Percentiles rank a stretch among this genome's conserved stretches.
phyloP scores from a whole-genome alignment of 805 yeast genomes.

The Limtongia smithiae region DNA sequence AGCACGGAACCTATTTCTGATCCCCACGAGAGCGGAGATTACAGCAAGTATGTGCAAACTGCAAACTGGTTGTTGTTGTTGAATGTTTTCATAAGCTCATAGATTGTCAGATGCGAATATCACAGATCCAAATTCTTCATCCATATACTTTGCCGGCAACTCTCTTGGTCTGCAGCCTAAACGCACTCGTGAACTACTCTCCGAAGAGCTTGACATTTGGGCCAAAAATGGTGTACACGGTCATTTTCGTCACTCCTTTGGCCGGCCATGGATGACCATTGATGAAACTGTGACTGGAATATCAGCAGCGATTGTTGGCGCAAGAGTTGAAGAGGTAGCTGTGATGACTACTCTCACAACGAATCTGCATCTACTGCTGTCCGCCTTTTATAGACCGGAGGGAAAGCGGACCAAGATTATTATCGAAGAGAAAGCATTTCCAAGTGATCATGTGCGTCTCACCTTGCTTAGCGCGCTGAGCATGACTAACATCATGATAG shows the following conservation, averaged over 20 bases:
- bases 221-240: slow-evolving; percentile 73
- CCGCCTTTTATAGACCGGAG: slow-evolving; percentile 69
- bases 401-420: slow-evolving; percentile 58
- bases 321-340: slow-evolving; percentile 71
- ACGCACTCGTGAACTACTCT: slow-evolving; percentile 53
- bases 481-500: slow-evolving; percentile 12
- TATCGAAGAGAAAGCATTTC: slow-evolving; percentile 85
- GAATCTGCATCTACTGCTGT: slow-evolving; percentile 70
- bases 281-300: slow-evolving; percentile 72
- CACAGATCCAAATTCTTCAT: slow-evolving; percentile 10
- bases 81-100: not conserved
- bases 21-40: slow-evolving; percentile 26
- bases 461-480: not conserved
- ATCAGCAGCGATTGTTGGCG: slow-evolving; percentile 75
- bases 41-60: slow-evolving; percentile 12
- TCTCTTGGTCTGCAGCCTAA: slow-evolving; percentile 90
- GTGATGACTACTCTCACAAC: slow-evolving; percentile 82
- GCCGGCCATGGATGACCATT: slow-evolving; percentile 76
- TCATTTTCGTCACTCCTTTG: slow-evolving; percentile 58
- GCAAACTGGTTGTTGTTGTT: not conserved
- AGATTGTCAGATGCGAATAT: slow-evolving; percentile 11
- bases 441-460: slow-evolving; percentile 60
- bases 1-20: slow-evolving; percentile 18
- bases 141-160: slow-evolving; percentile 78
- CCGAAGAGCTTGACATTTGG: slow-evolving; percentile 79